Evolutionary conservation across 805 yeast species (phyloP).

Genomic region (Metschnikowia similis): DNA sequence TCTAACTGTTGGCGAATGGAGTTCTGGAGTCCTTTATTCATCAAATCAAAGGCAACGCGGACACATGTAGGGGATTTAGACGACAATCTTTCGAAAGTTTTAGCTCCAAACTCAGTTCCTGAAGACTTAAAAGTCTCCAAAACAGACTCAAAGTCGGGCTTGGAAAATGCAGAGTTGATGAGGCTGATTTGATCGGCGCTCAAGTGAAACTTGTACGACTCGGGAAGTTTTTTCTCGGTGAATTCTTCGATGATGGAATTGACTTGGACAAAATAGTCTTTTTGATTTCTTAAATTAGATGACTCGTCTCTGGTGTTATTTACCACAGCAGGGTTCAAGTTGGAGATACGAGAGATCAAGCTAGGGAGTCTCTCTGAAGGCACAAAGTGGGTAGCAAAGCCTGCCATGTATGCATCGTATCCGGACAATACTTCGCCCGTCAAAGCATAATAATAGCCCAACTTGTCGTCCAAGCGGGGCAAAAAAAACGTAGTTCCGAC

Average conservation of each 20-base stretch:
- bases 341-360: conserved; percentile 61
- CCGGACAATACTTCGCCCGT: conserved; percentile 82
- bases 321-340: conserved; percentile 44
- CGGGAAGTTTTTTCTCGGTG: conserved; percentile 58
- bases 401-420: conserved; percentile 73
- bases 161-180: conserved; percentile 66
- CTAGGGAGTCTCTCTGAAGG: conserved; percentile 59
- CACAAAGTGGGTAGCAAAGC: conserved; percentile 88
- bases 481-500: conserved; percentile 91
- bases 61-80: conserved; percentile 77
- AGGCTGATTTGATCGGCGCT: conserved; percentile 51
- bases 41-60: conserved; percentile 63
- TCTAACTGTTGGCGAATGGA: conserved; percentile 63
- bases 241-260: conserved; percentile 77
- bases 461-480: conserved; percentile 73
- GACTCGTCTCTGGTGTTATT: conserved; percentile 24
- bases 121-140: conserved; percentile 48
- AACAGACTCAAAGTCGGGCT: conserved; percentile 50
- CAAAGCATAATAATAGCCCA: conserved; percentile 81
- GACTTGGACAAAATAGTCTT: conserved; percentile 52
- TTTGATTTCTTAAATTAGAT: conserved; percentile 19
- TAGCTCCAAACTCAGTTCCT: conserved; percentile 62
- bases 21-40: conserved; percentile 55
- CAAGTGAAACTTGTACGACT: conserved; percentile 55
- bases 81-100: conserved; percentile 51